phyloP scores from a whole-genome alignment of 441 rosid species.

The Monsonia emarginata region DNA sequence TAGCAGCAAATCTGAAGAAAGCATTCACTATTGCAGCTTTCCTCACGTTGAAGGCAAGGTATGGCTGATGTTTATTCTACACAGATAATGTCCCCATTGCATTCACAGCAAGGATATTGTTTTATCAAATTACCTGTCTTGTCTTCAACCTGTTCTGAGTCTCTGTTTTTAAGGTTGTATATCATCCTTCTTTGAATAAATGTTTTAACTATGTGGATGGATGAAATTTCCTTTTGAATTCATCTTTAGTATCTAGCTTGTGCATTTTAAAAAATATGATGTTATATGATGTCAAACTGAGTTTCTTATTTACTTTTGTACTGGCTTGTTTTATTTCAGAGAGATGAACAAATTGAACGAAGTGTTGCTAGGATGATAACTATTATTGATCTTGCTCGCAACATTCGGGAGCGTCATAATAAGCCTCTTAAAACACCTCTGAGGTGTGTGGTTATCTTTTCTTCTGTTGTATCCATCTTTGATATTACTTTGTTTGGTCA shows the following conservation, averaged over 20 bases:
- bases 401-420: conserved; percentile 87
- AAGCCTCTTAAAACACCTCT: conserved; percentile 90
- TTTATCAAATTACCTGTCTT: no score
- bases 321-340: conserved; percentile 33
- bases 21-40: conserved; percentile 75
- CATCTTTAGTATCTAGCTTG: no score
- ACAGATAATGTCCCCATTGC: not conserved
- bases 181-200: no score
- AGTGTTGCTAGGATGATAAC: conserved; percentile 96
- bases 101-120: no score
- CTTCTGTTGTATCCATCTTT: not conserved
- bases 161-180: not conserved
- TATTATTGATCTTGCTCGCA: conserved; percentile 89
- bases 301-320: not conserved
- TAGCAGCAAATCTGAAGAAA: conserved; percentile 57
- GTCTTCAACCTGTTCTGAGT: not conserved
- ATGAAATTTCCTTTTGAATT: no score
- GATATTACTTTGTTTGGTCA: not conserved
- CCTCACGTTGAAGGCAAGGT: conserved; percentile 82
- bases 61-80: conserved; percentile 14
- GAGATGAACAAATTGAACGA: conserved; percentile 73
- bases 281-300: not conserved
- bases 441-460: conserved; percentile 35
- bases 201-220: not conserved
- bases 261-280: not conserved